Conservation (phyloP, 2,329 filamentous ascomycete genomes). For the Neonectria neomacrospora region DNA sequence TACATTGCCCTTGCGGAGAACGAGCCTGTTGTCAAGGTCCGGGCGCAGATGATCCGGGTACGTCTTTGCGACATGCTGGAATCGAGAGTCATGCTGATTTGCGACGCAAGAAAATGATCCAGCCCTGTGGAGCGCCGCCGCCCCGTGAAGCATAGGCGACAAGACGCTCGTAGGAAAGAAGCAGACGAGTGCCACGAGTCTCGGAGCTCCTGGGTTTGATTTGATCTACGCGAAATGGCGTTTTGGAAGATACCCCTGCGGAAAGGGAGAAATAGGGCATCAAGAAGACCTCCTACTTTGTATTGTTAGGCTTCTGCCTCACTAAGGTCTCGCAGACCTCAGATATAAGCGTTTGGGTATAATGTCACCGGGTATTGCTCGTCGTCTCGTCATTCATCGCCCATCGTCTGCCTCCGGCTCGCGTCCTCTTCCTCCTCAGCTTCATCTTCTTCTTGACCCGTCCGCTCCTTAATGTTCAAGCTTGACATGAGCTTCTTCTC, state of each 20-base stretch:
- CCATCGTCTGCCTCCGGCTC: constrained; percentile 27
- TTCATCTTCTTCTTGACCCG: constrained; percentile 38
- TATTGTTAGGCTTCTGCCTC: constrained; percentile 2
- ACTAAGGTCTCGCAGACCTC: neutral
- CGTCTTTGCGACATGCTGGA: constrained; percentile 32
- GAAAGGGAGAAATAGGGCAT: constrained; percentile 24
- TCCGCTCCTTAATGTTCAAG: constrained; percentile 61
- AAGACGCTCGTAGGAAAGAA: constrained; percentile 1
- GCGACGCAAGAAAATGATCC: constrained; percentile 70
- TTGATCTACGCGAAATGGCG: constrained; percentile 30
- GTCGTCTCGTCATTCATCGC: constrained; percentile 15
- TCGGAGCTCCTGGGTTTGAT: constrained; percentile 17
- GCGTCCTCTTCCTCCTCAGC: constrained; percentile 37
- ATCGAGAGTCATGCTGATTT: neutral
- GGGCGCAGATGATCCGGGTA: constrained; percentile 82
- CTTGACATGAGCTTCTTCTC: constrained; percentile 71
- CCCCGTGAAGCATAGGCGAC: constrained; percentile 60
- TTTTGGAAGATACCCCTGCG: constrained; percentile 42
- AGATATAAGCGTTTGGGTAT: constrained; percentile 32
- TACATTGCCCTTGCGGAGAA: constrained; percentile 93
- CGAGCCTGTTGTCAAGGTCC: constrained; percentile 82
- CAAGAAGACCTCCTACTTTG: constrained; percentile 11
- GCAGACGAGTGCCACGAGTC: constrained; percentile 1
- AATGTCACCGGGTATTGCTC: constrained; percentile 26
- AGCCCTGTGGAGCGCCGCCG: constrained; percentile 69